Conservation (phyloP, 2,329 filamentous ascomycete species). For the Clarireedia sp. region DNA sequence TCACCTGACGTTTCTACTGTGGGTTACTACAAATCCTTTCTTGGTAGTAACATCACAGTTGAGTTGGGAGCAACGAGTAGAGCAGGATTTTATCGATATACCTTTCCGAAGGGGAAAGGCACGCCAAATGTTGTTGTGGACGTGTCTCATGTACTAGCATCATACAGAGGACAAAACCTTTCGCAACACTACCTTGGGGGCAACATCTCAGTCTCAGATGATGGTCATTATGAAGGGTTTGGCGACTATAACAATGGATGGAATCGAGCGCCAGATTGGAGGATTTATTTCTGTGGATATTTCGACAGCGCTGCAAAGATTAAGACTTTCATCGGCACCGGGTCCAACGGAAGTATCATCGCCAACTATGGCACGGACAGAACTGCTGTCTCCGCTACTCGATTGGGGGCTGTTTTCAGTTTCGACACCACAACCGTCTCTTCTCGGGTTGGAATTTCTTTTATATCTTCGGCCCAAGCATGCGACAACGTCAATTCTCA, state of each 20-base stretch:
- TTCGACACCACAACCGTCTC: conserved; percentile 36
- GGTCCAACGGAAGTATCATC: neutral
- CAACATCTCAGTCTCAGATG: conserved; percentile 42
- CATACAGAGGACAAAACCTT: conserved; percentile 49
- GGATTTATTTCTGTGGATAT: conserved; percentile 47
- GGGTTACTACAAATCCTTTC: conserved; percentile 51
- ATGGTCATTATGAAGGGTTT: conserved; percentile 48
- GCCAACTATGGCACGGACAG: conserved; percentile 26
- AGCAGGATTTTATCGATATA: conserved; percentile 52
- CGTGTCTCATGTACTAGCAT: conserved; percentile 56
- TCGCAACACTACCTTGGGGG: conserved; percentile 55
- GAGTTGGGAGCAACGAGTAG: conserved; percentile 49
- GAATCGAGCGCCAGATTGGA: conserved; percentile 57
- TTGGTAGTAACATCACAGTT: conserved; percentile 47
- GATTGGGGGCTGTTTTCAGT: conserved; percentile 39
- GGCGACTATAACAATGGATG: conserved; percentile 60
- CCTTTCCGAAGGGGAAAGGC: conserved; percentile 38
- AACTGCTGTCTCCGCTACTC: conserved; percentile 22
- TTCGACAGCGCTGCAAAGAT: conserved; percentile 37
- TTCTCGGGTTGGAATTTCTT: conserved; percentile 44
- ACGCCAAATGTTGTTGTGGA: conserved; percentile 45
- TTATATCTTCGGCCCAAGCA: conserved; percentile 40
- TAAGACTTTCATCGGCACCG: conserved; percentile 33
- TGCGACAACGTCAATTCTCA: conserved; percentile 41
- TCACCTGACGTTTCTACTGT: conserved; percentile 43